A percentile compares a stretch with the other conserved stretches of the same genome.
Conservation (phyloP, 2,329 filamentous ascomycete genomes). For the Colletotrichum somersetense region DNA sequence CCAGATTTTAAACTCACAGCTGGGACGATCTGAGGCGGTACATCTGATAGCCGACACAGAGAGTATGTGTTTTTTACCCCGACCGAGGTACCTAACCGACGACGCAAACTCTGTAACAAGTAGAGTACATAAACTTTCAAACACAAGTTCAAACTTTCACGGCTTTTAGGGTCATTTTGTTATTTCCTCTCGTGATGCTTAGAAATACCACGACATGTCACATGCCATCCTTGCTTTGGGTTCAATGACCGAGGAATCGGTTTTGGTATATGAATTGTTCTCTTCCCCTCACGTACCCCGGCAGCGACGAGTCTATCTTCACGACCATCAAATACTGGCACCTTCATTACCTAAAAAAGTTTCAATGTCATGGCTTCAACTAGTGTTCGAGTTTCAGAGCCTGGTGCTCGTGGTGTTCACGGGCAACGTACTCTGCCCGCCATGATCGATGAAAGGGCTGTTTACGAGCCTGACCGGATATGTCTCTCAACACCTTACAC, state of each 20-base stretch:
- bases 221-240: slow-evolving; percentile 26
- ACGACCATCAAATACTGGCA: not conserved
- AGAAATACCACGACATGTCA: slow-evolving; percentile 30
- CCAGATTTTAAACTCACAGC: not conserved
- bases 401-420: not conserved
- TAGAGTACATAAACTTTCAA: not conserved
- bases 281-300: not conserved
- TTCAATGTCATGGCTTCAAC: slow-evolving; percentile 22
- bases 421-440: slow-evolving; percentile 51
- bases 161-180: not conserved
- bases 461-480: slow-evolving; percentile 49
- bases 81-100: slow-evolving; percentile 13
- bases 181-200: slow-evolving; percentile 24
- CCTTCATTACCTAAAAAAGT: not conserved
- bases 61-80: slow-evolving; percentile 6
- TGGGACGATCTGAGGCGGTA: not conserved
- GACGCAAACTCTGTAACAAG: slow-evolving; percentile 20
- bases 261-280: slow-evolving; percentile 12
- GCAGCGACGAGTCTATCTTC: not conserved
- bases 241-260: slow-evolving; percentile 9
- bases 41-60: slow-evolving; percentile 2
- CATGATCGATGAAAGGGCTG: slow-evolving; percentile 55
- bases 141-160: not conserved
- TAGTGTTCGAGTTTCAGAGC: slow-evolving; percentile 10
- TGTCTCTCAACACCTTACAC: slow-evolving; percentile 52